Percentiles rank a stretch among this genome's conserved stretches.
phyloP scores from a whole-genome alignment of 805 yeast species.

The Candida pini region DNA sequence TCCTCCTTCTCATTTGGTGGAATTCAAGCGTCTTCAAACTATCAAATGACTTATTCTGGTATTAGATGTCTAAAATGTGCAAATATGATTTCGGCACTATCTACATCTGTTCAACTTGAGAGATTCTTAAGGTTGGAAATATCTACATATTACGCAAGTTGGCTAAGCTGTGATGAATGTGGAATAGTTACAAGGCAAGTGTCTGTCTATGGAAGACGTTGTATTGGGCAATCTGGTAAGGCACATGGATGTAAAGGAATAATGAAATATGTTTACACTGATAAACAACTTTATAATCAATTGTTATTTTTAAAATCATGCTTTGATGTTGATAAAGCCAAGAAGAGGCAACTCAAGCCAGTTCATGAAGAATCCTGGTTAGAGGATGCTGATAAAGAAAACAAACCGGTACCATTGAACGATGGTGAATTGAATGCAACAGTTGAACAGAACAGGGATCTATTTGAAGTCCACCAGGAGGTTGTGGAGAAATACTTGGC shows the following conservation, averaged over 20 bases:
- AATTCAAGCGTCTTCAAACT: constrained; percentile 54
- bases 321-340: constrained; percentile 79
- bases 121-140: constrained; percentile 62
- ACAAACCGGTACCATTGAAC: constrained; percentile 22
- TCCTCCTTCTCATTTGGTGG: constrained; percentile 67
- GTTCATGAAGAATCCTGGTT: constrained; percentile 28
- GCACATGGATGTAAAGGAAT: constrained; percentile 72
- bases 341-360: constrained; percentile 49
- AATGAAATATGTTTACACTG: constrained; percentile 71
- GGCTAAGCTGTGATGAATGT: constrained; percentile 88
- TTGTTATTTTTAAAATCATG: constrained; percentile 69
- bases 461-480: constrained; percentile 46
- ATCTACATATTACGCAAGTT: constrained; percentile 76
- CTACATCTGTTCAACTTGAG: constrained; percentile 70
- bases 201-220: constrained; percentile 82
- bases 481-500: constrained; percentile 69
- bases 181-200: constrained; percentile 76
- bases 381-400: constrained; percentile 15
- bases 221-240: constrained; percentile 61
- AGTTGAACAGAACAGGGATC: constrained; percentile 70
- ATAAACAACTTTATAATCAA: constrained; percentile 81
- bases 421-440: constrained; percentile 62
- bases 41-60: constrained; percentile 62
- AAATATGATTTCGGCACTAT: constrained; percentile 42
- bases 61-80: constrained; percentile 63